phyloP scores from a whole-genome alignment of 441 rosid species.

The Populus hybrid region DNA sequence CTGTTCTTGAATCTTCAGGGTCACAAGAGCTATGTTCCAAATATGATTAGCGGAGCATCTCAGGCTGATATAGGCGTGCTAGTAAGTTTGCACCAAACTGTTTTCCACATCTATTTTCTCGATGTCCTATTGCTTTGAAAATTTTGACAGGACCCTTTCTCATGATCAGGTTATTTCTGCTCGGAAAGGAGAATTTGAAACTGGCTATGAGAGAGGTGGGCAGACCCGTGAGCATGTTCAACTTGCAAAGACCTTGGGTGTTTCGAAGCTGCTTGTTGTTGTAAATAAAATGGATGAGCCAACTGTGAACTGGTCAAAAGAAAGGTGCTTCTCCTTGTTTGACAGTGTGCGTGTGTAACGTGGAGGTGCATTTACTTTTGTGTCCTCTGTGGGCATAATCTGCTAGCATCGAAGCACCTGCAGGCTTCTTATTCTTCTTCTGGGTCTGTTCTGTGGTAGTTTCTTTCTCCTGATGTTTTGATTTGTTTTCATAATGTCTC shows the following conservation, averaged over 20 bases:
- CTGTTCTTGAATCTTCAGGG: constrained; percentile 50
- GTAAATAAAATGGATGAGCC: constrained; percentile 98
- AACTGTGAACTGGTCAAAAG: constrained; percentile 86
- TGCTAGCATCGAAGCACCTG: neutral
- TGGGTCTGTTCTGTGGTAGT: neutral
- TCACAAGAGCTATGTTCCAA: constrained; percentile 98
- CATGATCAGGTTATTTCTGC: constrained; percentile 72
- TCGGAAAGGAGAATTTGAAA: too few species aligned
- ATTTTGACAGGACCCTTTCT: constrained; percentile 1
- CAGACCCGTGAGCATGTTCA: constrained; percentile 98
- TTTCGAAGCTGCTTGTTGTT: constrained; percentile 78
- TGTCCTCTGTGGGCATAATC: neutral
- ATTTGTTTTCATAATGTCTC: constrained; percentile 2
- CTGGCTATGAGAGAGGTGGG: constrained; percentile 97
- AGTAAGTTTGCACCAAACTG: constrained; percentile 40
- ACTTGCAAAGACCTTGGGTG: constrained; percentile 97
- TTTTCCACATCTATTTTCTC: constrained; percentile 1
- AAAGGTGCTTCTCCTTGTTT: constrained; percentile 42
- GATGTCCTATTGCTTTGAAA: neutral
- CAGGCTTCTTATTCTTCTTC: neutral
- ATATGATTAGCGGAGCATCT: constrained; percentile 98
- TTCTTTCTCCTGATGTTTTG: constrained; percentile 6
- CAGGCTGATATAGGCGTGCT: constrained; percentile 95
- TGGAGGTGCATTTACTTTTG: neutral
- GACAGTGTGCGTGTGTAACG: neutral